A percentile compares a stretch with the other conserved stretches of the same genome.
phyloP scores from a whole-genome alignment of 176 grass and related monocot genomes.

The Chrysopogon serrulatus region DNA sequence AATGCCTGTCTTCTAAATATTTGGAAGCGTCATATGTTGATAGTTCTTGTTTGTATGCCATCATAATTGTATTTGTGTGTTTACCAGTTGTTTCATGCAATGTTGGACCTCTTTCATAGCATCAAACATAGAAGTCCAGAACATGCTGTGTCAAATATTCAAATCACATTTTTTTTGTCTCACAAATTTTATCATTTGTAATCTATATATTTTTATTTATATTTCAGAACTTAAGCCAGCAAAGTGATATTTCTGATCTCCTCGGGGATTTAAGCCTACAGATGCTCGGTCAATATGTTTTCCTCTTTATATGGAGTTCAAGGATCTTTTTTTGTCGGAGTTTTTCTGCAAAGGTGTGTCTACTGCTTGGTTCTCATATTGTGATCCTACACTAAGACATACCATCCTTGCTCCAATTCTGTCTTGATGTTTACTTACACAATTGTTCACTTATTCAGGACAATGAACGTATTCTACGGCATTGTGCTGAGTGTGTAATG shows the following conservation, averaged over 20 bases:
- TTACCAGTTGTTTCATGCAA: neutral
- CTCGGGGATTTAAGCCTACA: conserved; percentile 90
- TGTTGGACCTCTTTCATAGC: neutral
- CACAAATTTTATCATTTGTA: neutral
- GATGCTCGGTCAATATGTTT: conserved; percentile 78
- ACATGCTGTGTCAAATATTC: neutral
- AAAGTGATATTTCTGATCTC: conserved; percentile 98
- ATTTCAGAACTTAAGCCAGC: conserved; percentile 91
- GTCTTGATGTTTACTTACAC: conserved; percentile 1
- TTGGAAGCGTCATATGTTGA: neutral
- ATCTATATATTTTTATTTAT: conserved; percentile 13
- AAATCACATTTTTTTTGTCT: neutral
- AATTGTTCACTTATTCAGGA: conserved; percentile 41
- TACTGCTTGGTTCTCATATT: conserved; percentile 13
- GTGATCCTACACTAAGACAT: neutral
- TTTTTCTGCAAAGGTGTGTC: conserved; percentile 62
- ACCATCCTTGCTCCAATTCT: neutral
- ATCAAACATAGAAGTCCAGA: neutral
- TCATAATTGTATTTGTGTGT: neutral
- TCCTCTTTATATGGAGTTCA: conserved; percentile 89
- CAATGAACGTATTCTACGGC: conserved; percentile 42
- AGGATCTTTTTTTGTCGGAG: conserved; percentile 63
- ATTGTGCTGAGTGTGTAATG: conserved; percentile 45
- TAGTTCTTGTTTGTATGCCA: neutral
- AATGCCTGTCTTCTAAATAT: neutral